These are phyloP conservation scores for Phycomyces nitens DNA, from an alignment of 192 early-diverging fungal species.

Conservation along the genomic window DNA sequence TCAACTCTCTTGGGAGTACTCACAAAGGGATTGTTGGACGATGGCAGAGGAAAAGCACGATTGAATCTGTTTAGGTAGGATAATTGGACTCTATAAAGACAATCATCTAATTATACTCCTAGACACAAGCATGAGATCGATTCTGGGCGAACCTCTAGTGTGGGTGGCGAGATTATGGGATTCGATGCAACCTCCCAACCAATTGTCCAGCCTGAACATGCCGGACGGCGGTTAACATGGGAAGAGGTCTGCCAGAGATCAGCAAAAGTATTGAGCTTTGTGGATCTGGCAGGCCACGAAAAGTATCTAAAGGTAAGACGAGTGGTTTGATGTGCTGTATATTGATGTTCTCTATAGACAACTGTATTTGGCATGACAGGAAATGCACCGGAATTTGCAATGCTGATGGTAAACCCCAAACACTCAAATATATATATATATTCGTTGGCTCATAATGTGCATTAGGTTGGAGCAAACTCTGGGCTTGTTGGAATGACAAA, in stretches of 20 bases:
- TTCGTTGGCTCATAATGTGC: conserved; percentile 28
- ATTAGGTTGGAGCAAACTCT: conserved; percentile 66
- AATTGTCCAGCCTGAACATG: conserved; percentile 42
- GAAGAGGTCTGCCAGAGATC: conserved; percentile 75
- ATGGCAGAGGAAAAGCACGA: conserved; percentile 88
- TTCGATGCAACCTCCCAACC: conserved; percentile 69
- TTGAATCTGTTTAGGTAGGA: conserved; percentile 79
- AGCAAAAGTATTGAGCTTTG: conserved; percentile 70
- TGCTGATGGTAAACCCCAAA: conserved; percentile 71
- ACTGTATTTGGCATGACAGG: conserved; percentile 96
- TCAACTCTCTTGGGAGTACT: conserved; percentile 87
- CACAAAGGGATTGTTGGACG: conserved; percentile 87
- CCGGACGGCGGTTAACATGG: conserved; percentile 70
- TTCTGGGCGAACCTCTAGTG: conserved; percentile 83
- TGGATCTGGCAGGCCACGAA: conserved; percentile 88
- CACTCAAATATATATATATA: conserved; percentile 7
- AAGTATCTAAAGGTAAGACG: conserved; percentile 76
- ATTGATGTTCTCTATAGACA: conserved; percentile 43
- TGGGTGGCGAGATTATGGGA: conserved; percentile 87
- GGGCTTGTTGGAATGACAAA: conserved; percentile 92
- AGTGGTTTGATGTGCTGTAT: not conserved
- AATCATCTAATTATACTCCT: not conserved
- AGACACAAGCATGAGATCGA: conserved; percentile 90
- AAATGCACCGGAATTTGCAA: conserved; percentile 85
- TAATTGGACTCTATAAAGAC: not conserved